Evolutionary conservation across 148 eudicot species (phyloP), one percentile per base, ranked within the genome.

Genomic region (Silene latifolia): DNA sequence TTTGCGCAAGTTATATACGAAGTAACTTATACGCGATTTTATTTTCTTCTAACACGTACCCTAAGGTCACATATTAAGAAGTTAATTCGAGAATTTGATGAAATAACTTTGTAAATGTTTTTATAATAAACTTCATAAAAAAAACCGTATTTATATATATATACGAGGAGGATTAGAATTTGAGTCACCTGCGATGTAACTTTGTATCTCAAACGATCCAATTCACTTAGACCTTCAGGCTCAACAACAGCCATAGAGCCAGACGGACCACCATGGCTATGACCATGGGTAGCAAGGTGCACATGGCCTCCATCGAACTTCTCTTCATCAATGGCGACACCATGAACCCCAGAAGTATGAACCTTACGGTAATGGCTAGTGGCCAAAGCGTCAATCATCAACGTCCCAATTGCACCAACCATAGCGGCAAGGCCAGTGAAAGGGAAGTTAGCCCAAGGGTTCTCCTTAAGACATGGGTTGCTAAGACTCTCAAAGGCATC

Each of bases 351-450:
- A 17, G 39, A 12, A 48, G 3, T 15, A 39, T 76, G 79, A 8
- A 72, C 79, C 61, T 58, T 70, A 13, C 61, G 69, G 12, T 77
- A 77, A 62, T 77, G 79, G 18, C 48, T 67, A 5, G 79, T 77
- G 35, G 79, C 87, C 65, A 80, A 60, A 11, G 80, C 76, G 47
- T 87, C 89, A 42, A 87, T 72, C 83, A 87, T 77, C 85, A 87
- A 74, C 8, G 85, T 87, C 35, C 71, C 84, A 0, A 82, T 57
- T 3, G 85, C 84, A 4, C 87, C 81, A 0, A 72, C 20, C 83
- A 80, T 83, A 1, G 82, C 78, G 13, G 72, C 79, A 0, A 78
- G 29, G 0, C 80, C 86, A 5, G 76, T 18, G 44, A 77, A 78
- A 1, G 89, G 83, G 25, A 73, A 83, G 1, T 76, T 18, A n/a